phyloP scores from a whole-genome alignment of 768 basidiomycete genomes.

The Phylloporus scabripes region DNA sequence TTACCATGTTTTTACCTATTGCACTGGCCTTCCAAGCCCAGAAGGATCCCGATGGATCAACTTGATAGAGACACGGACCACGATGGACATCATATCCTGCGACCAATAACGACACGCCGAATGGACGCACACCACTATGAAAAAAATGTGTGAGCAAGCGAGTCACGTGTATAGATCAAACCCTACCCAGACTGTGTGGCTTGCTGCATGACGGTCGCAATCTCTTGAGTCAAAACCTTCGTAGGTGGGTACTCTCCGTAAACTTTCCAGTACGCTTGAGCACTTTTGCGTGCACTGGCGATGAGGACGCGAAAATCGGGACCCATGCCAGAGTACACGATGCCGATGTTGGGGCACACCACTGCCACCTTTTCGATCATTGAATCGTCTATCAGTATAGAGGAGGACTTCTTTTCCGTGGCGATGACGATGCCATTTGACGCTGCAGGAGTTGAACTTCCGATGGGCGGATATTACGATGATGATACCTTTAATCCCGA shows the following conservation, averaged over 20 bases:
- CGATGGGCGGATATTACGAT: slow-evolving; percentile 23
- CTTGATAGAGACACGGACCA: slow-evolving; percentile 97
- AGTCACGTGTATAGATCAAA: slow-evolving; percentile 16
- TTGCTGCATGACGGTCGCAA: slow-evolving; percentile 97
- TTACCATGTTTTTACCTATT: slow-evolving; percentile 99
- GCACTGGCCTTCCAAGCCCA: slow-evolving; percentile 99
- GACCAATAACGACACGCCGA: slow-evolving; percentile 93
- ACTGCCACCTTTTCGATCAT: slow-evolving; percentile 97
- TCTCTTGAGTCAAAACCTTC: slow-evolving; percentile 91
- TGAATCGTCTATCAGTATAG: slow-evolving; percentile 95
- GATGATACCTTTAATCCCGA: slow-evolving; percentile 90
- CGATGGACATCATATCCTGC: slow-evolving; percentile 94
- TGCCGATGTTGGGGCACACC: slow-evolving; percentile 97
- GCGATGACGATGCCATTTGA: slow-evolving; percentile 99
- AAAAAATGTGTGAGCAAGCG: slow-evolving; percentile 28
- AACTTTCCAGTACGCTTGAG: slow-evolving; percentile 99
- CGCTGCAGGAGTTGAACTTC: slow-evolving; percentile 45
- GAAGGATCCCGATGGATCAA: slow-evolving; percentile 97
- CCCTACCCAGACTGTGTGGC: slow-evolving; percentile 97
- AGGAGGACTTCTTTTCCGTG: slow-evolving; percentile 98
- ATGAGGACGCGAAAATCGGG: slow-evolving; percentile 97
- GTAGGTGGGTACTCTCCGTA: slow-evolving; percentile 98
- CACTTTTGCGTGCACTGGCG: slow-evolving; percentile 91
- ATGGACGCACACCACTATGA: slow-evolving; percentile 94
- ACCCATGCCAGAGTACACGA: slow-evolving; percentile 99